phyloP scores from a whole-genome alignment of 371 early-diverging fungal genomes.

The Blyttiomyces sp. region DNA sequence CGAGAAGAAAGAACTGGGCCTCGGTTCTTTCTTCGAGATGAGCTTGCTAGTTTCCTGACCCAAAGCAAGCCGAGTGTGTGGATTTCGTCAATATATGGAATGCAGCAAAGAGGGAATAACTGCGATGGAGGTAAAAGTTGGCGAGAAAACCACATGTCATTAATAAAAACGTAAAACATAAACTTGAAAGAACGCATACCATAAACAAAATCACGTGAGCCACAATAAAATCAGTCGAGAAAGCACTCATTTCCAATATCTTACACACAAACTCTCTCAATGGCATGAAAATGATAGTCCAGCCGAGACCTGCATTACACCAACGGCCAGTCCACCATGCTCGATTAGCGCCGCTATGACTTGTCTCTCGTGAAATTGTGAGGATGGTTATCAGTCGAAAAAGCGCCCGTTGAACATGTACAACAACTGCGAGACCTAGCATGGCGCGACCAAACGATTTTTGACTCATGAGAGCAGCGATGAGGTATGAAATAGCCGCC shows the following conservation, averaged over 20 bases:
- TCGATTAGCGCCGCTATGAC: constrained; percentile 73
- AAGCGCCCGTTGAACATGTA: constrained; percentile 19
- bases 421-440: constrained; percentile 35
- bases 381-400: constrained; percentile 65
- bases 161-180: too few relatives aligned
- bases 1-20: too few relatives aligned
- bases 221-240: constrained; percentile 73
- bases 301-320: constrained; percentile 76
- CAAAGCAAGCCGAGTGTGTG: constrained; percentile 27
- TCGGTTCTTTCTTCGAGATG: too few relatives aligned
- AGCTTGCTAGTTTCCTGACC: too few relatives aligned
- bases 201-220: constrained; percentile 70
- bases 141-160: not conserved
- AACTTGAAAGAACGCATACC: too few relatives aligned
- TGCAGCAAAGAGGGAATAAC: constrained; percentile 18
- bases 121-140: not conserved
- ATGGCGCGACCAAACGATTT: constrained; percentile 58
- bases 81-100: constrained; percentile 20
- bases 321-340: constrained; percentile 93
- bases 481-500: not conserved
- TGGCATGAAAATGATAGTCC: constrained; percentile 63
- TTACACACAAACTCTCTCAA: constrained; percentile 80
- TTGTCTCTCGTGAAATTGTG: constrained; percentile 77
- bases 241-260: constrained; percentile 80
- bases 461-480: not conserved